phyloP scores from a whole-genome alignment of 164 flowering plant species.

The Euptelea pleiosperma region DNA sequence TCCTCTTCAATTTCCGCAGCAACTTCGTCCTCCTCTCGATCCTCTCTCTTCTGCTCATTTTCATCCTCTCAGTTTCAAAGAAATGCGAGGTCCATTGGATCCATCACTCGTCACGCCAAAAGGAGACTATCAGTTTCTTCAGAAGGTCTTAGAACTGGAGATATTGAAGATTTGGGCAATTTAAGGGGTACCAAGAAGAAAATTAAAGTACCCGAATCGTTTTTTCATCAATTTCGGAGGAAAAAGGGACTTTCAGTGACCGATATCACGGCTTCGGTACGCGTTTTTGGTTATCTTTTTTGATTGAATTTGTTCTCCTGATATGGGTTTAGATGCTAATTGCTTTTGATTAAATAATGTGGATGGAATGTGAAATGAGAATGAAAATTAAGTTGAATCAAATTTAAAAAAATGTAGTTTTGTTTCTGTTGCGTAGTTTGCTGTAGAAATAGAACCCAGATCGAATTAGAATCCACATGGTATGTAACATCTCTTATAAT shows the following conservation, averaged over 20 bases:
- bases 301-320: too few relatives aligned
- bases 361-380: too few relatives aligned
- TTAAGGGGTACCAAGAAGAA: conserved; percentile 33
- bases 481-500: too few relatives aligned
- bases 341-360: background rate
- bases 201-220: conserved; percentile 28
- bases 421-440: too few relatives aligned
- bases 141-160: conserved; percentile 7
- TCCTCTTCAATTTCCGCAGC: too few relatives aligned
- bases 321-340: background rate
- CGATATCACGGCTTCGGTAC: conserved; percentile 69
- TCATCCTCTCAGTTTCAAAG: conserved; percentile 13
- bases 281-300: conserved; percentile 5
- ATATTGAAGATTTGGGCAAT: conserved; percentile 60
- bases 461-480: too few relatives aligned
- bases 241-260: conserved; percentile 62
- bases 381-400: too few relatives aligned
- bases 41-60: conserved; percentile 11
- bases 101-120: conserved; percentile 38
- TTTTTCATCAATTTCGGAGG: conserved; percentile 54
- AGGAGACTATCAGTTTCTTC: conserved; percentile 28
- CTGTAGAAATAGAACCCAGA: too few relatives aligned
- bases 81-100: conserved; percentile 32
- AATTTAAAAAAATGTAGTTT: too few relatives aligned
- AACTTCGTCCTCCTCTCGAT: conserved; percentile 11